Evolutionary conservation across 1,284 basidiomycete genomes (phyloP).

Genomic region (Pascua guehoae): DNA sequence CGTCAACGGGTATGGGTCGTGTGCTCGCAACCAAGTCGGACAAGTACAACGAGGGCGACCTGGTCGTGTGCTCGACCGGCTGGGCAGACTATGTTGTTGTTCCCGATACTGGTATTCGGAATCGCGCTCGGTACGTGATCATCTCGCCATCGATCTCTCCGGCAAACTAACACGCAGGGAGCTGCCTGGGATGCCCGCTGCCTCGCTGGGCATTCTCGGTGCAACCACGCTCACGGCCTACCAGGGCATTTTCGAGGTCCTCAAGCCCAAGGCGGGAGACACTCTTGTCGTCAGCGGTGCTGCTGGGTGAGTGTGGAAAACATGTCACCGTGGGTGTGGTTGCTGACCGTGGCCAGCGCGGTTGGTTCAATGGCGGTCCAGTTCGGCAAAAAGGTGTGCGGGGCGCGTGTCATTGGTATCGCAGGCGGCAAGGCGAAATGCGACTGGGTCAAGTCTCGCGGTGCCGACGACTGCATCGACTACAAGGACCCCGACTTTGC

Average conservation of each 20-base stretch:
- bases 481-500: conserved; percentile 38
- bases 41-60: conserved; percentile 26
- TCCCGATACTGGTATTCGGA: conserved; percentile 1
- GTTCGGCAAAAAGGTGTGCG: conserved; percentile 34
- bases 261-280: conserved; percentile 40
- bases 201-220: conserved; percentile 31
- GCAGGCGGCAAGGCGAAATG: conserved; percentile 51
- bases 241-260: conserved; percentile 40
- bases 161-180: conserved; percentile 4
- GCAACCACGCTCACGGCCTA: conserved; percentile 36
- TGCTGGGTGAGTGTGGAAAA: conserved; percentile 25
- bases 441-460: conserved; percentile 44
- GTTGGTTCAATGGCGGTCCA: conserved; percentile 24
- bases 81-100: conserved; percentile 40
- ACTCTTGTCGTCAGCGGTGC: conserved; percentile 47
- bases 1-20: conserved; percentile 16
- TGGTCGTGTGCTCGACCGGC: conserved; percentile 15
- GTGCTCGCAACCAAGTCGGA: conserved; percentile 26
- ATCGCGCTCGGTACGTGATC: conserved; percentile 5
- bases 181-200: conserved; percentile 8
- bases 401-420: conserved; percentile 47
- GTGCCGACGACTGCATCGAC: conserved; percentile 49
- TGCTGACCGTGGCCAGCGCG: background rate
- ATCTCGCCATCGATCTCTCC: background rate
- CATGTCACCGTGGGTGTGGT: background rate